Conservation (phyloP, 2,329 filamentous ascomycete genomes). For the Orbilia oligospora region DNA sequence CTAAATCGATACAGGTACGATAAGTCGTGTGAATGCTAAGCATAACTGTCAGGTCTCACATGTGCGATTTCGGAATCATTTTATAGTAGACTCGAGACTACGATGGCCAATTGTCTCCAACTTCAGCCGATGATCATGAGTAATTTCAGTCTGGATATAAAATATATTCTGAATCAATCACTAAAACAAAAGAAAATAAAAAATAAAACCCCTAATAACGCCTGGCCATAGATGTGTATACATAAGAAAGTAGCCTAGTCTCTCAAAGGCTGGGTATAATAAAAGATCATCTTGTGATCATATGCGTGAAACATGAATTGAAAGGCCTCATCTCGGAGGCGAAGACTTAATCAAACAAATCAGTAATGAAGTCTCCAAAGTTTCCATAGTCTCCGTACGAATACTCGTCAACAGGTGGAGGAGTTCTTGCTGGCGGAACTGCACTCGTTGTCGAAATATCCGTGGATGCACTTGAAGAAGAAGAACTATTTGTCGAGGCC, state of each 20-base stretch:
- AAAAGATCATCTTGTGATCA: background rate
- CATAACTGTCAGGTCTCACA: background rate
- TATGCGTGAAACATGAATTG: background rate
- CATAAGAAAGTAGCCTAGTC: background rate
- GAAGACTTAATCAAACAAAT: background rate
- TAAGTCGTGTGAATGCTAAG: background rate
- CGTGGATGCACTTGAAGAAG: background rate
- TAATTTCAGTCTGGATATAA: background rate
- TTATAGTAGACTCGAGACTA: background rate
- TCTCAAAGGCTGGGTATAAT: background rate
- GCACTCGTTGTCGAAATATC: background rate
- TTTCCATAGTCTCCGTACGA: background rate
- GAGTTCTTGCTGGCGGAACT: background rate
- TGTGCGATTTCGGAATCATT: background rate
- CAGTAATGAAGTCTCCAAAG: background rate
- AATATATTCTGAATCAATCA: background rate
- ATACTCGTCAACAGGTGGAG: background rate
- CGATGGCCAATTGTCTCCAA: too few relatives aligned
- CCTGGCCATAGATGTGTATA: background rate
- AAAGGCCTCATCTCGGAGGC: slow-evolving; percentile 1
- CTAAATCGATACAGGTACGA: background rate
- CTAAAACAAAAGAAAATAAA: background rate
- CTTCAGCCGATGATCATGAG: too few relatives aligned
- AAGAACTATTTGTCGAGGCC: background rate
- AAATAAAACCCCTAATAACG: background rate